Conservation (phyloP, 2,329 filamentous ascomycete species). For the Alternaria postmessia region DNA sequence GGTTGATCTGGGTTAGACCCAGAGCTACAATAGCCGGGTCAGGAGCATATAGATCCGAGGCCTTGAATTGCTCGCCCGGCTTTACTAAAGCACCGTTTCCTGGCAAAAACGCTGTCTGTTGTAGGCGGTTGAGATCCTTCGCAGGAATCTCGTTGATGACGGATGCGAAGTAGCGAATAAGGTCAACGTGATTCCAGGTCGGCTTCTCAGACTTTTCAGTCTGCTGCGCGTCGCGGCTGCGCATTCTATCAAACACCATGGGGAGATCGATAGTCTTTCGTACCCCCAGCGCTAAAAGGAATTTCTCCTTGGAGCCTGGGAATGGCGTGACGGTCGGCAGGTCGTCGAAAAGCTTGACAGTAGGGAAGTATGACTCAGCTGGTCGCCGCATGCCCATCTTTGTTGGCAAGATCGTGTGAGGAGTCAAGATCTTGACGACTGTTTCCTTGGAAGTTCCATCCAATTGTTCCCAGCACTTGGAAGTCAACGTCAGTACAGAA, state of each 20-base stretch:
- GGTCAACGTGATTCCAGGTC: slow-evolving; percentile 89
- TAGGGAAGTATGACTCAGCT: slow-evolving; percentile 86
- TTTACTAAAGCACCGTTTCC: slow-evolving; percentile 59
- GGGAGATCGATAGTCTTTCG: slow-evolving; percentile 94
- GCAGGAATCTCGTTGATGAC: slow-evolving; percentile 87
- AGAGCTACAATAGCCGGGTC: slow-evolving; percentile 42
- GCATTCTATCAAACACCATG: slow-evolving; percentile 87
- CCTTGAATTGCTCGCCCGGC: slow-evolving; percentile 45
- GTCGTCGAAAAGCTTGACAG: slow-evolving; percentile 95
- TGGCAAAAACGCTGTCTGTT: slow-evolving; percentile 80
- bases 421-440: slow-evolving; percentile 70
- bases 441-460: slow-evolving; percentile 70
- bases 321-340: slow-evolving; percentile 80
- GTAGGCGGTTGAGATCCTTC: slow-evolving; percentile 81
- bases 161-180: slow-evolving; percentile 92
- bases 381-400: slow-evolving; percentile 89
- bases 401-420: slow-evolving; percentile 82
- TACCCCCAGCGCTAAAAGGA: slow-evolving; percentile 82
- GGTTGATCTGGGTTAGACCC: slow-evolving; percentile 62
- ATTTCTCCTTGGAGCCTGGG: slow-evolving; percentile 85
- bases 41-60: slow-evolving; percentile 48
- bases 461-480: slow-evolving; percentile 89
- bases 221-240: slow-evolving; percentile 66
- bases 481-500: slow-evolving; percentile 79
- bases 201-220: slow-evolving; percentile 53